These are phyloP conservation scores for Globisporangium nodosum DNA, from an alignment of 352 stramenopile species.

Conservation along the genomic window DNA sequence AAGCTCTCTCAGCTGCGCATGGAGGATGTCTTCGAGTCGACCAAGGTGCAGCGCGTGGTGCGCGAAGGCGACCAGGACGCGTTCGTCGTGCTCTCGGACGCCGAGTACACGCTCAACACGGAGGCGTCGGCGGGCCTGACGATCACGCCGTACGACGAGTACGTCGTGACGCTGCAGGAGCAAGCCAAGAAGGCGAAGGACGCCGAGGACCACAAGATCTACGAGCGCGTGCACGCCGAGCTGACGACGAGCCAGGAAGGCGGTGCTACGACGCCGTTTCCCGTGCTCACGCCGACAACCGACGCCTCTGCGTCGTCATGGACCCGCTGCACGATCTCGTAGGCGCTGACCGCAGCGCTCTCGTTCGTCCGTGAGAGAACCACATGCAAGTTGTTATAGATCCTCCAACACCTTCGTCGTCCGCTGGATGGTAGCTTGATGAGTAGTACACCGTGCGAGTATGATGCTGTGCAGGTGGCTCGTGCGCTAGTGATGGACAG, in stretches of 20 bases:
- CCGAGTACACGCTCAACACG: constrained; percentile 22
- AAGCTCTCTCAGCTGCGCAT: constrained; percentile 58
- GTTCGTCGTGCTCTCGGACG: constrained; percentile 41
- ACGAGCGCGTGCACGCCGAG: constrained; percentile 18
- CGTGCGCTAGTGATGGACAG: too few relatives aligned
- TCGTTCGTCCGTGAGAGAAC: too few relatives aligned
- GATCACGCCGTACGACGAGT: constrained; percentile 51
- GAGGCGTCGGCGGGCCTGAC: constrained; percentile 33
- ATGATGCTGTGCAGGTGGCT: not conserved
- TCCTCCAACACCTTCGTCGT: too few relatives aligned
- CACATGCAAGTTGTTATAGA: constrained; percentile 8
- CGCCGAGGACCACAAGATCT: constrained; percentile 25
- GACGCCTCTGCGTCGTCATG: constrained; percentile 28
- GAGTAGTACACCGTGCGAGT: too few relatives aligned
- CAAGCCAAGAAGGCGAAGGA: constrained; percentile 23
- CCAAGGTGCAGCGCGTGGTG: constrained; percentile 61
- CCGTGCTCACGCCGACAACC: constrained; percentile 10
- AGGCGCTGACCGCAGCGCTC: constrained; percentile 13
- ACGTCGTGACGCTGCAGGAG: constrained; percentile 25
- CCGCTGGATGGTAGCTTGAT: too few relatives aligned
- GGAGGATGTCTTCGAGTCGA: constrained; percentile 56
- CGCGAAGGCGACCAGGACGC: constrained; percentile 58
- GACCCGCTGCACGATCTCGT: constrained; percentile 60
- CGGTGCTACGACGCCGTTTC: constrained; percentile 1
- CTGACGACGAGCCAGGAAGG: not conserved